Evolutionary conservation across 1,284 basidiomycete species (phyloP).

Genomic region (Ganoderma lingzhi): DNA sequence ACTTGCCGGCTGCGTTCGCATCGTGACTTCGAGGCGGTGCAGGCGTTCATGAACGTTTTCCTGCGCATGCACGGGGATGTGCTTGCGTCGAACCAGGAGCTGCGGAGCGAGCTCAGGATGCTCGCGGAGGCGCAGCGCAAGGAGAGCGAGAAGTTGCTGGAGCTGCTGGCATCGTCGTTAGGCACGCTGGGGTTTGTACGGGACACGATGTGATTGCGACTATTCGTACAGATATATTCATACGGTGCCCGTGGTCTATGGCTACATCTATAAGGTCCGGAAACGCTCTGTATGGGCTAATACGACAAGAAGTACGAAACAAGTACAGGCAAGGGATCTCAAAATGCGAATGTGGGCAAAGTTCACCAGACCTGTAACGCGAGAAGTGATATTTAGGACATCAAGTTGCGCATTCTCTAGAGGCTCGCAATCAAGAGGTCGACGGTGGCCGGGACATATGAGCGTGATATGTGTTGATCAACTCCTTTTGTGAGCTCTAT

Average conservation of each 20-base stretch:
- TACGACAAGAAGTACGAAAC: neutral
- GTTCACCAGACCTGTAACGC: neutral
- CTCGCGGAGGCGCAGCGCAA: constrained; percentile 70
- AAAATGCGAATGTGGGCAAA: neutral
- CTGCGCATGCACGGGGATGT: constrained; percentile 87
- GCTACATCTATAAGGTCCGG: neutral
- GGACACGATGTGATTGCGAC: constrained; percentile 46
- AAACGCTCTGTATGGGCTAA: neutral
- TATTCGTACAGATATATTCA: neutral
- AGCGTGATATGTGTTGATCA: constrained; percentile 26
- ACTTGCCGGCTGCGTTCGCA: constrained; percentile 78
- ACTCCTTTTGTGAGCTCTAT: constrained; percentile 28
- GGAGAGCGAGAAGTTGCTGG: constrained; percentile 79
- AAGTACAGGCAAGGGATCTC: neutral
- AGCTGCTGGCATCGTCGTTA: constrained; percentile 73
- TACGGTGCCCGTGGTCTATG: neutral
- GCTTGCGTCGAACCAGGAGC: constrained; percentile 74
- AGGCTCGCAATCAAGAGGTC: constrained; percentile 9
- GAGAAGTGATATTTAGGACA: neutral
- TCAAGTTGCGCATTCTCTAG: neutral
- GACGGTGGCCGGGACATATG: constrained; percentile 19
- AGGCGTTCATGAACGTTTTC: constrained; percentile 89
- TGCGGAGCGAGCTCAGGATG: constrained; percentile 62
- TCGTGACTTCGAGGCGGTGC: constrained; percentile 95
- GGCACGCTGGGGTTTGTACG: constrained; percentile 78